phyloP scores from a whole-genome alignment of 2,329 filamentous ascomycete genomes.

The Trichoderma sp. region DNA sequence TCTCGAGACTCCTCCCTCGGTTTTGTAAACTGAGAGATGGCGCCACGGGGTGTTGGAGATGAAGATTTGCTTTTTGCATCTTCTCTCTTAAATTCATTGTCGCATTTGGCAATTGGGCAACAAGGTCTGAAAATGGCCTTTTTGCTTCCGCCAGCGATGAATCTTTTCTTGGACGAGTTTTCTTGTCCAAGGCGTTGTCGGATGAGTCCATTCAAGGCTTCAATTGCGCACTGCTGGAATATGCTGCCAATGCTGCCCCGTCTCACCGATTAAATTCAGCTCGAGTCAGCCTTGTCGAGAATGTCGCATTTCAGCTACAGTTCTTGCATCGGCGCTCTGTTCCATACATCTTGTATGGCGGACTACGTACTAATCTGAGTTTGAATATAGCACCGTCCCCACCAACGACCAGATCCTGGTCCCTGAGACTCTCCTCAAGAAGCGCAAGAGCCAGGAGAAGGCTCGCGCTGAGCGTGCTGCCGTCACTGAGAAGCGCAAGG shows the following conservation, averaged over 20 bases:
- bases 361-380: constrained; percentile 78
- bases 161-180: constrained; percentile 43
- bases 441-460: constrained; percentile 99
- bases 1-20: constrained; percentile 64
- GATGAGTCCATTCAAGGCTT: constrained; percentile 56
- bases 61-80: constrained; percentile 54
- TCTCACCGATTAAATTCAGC: constrained; percentile 80
- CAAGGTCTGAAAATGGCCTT: constrained; percentile 36
- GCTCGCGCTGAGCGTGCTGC: constrained; percentile 85
- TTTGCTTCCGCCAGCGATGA: constrained; percentile 36
- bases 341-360: constrained; percentile 63
- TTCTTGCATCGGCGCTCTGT: constrained; percentile 84
- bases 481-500: constrained; percentile 82
- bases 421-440: constrained; percentile 99
- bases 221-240: constrained; percentile 21
- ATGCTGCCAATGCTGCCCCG: constrained; percentile 18
- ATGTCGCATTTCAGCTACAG: constrained; percentile 89
- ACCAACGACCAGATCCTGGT: constrained; percentile 95
- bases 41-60: constrained; percentile 74
- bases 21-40: constrained; percentile 60
- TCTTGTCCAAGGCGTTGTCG: constrained; percentile 69
- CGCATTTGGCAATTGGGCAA: constrained; percentile 41
- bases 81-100: constrained; percentile 81
- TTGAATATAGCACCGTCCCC: constrained; percentile 73
- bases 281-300: constrained; percentile 89